These are phyloP conservation scores for Capsicum rhomboideum DNA, from an alignment of 257 asterid species.

Conservation along the genomic window DNA sequence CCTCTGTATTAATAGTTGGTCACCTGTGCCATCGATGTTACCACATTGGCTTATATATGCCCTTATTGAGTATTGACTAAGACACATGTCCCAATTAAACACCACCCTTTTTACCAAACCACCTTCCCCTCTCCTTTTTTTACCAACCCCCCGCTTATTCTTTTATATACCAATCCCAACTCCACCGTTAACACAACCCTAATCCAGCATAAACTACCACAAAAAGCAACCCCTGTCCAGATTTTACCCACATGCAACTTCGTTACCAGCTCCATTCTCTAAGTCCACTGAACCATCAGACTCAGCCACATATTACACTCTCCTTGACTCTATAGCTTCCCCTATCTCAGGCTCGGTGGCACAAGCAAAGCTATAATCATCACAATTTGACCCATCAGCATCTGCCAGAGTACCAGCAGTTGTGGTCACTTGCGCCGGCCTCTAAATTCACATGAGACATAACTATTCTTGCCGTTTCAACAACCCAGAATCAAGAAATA, in stretches of 20 bases:
- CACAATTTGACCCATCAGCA: conserved; percentile 54
- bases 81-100: background rate
- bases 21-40: background rate
- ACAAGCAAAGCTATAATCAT: conserved; percentile 23
- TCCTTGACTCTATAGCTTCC: background rate
- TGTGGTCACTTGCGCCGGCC: conserved; percentile 26
- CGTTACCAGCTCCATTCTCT: background rate
- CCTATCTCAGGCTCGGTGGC: background rate
- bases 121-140: background rate
- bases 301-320: background rate
- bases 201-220: background rate
- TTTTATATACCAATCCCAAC: background rate
- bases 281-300: background rate
- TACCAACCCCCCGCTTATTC: background rate
- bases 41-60: background rate
- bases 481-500: background rate
- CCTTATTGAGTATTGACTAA: background rate
- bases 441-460: conserved; percentile 53
- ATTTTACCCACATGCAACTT: background rate
- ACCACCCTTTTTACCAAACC: background rate
- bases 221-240: background rate
- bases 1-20: background rate
- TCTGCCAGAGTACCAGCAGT: conserved; percentile 35
- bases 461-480: conserved; percentile 26
- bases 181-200: background rate